Evolutionary conservation across 768 basidiomycete species (phyloP), one percentile per base, ranked within the genome.

Genomic region (Hypholoma fasciculare): DNA sequence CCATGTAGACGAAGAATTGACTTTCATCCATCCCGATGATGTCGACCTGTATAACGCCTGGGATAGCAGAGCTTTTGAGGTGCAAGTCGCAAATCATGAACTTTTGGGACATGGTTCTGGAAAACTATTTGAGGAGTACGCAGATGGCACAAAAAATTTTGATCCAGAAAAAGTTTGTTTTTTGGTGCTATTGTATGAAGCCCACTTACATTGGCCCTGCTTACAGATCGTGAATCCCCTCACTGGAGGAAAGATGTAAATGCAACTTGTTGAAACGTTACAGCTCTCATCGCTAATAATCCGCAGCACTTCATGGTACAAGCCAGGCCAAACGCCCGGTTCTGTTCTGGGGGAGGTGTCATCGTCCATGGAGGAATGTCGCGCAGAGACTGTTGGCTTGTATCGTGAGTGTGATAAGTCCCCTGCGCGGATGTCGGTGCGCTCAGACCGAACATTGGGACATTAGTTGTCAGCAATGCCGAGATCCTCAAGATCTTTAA

Each of bases 51-150:
- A 90, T 73, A 86, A 89, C 64, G 76, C 79, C 37, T 94, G 90
- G 92, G 89, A 93, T 59, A 82, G 78, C 37, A 79, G 82, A 16
- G 84, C 91, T 0, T 94, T 94, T 64, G 92, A 94, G 63, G 76
- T 96, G 0, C 94, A 94, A 65, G 93, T 96, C 17, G 94, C 94
- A 11, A 94, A 92, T 67, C 94, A 95, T 69, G 94, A 95, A 64
- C 76, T 95, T 1, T 82, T 94, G 13, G 93, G 93, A 0, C 91
- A 95, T 61, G 92, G 92, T 11, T 87, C 87, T 2, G 93, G 93
- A 16, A 92, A 94, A 67, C 74, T 92, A 0, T 90, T 94, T 68
- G 84, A 88, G 65, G 91, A 95, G 72, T 77, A 81, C 57, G 76
- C 81, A 1, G 83, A 92, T 66, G 93, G 94, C 8, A 84, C 78